Evolutionary conservation across 139 green algal species (phyloP).

Genomic region (Chlamydomonas sp.): DNA sequence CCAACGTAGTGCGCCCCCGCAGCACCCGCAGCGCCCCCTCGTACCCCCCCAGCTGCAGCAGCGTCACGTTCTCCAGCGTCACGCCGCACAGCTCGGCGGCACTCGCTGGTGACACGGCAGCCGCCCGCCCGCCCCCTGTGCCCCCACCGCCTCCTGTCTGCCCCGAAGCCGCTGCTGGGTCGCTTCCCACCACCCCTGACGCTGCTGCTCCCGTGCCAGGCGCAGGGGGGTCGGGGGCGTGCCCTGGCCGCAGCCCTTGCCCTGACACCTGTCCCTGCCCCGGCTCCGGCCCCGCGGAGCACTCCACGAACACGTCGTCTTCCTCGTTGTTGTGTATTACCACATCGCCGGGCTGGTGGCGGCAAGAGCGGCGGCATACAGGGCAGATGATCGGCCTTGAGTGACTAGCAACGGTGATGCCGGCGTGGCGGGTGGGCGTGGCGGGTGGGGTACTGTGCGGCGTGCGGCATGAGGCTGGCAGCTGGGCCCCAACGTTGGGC

Average conservation of each 20-base stretch:
- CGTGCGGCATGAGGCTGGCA: no score
- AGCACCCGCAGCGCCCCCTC: slow-evolving; percentile 44
- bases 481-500: no score
- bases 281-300: background rate
- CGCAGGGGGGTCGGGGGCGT: background rate
- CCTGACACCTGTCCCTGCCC: background rate
- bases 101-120: no score
- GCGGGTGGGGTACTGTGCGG: background rate
- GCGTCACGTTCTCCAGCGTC: slow-evolving; percentile 49
- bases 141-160: background rate
- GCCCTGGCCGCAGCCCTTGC: no score
- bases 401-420: background rate
- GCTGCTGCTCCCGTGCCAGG: background rate
- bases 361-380: background rate
- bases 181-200: background rate
- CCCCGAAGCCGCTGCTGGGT: background rate
- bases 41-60: slow-evolving; percentile 50
- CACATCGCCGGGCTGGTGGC: background rate
- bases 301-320: slow-evolving; percentile 49
- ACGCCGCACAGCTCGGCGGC: background rate
- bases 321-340: slow-evolving; percentile 49
- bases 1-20: slow-evolving; percentile 28
- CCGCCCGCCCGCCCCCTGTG: background rate
- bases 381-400: background rate
- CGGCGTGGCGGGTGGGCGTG: background rate